Percentiles rank a stretch among this genome's conserved stretches.
These are phyloP conservation scores for Plasmodium ovale DNA, from an alignment of 169 alveolate genomes.

Conservation along the genomic window DNA sequence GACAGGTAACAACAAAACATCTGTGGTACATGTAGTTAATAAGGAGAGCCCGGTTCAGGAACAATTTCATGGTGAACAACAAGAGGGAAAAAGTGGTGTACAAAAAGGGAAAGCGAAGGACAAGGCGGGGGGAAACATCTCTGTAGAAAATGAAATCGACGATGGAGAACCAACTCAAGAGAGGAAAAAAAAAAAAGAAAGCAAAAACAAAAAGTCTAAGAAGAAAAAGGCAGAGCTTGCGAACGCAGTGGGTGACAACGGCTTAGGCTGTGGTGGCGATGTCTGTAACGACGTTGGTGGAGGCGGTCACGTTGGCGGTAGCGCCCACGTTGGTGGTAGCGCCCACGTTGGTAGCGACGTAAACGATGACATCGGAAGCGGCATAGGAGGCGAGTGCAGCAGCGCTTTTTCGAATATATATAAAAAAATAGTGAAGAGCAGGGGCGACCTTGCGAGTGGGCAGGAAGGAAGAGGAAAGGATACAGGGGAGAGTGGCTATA, in stretches of 20 bases:
- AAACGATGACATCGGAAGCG: no score
- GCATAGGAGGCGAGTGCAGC: no score
- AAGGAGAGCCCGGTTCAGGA: background rate
- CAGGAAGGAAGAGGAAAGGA: no score
- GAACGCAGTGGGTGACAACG: background rate
- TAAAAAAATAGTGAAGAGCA: no score
- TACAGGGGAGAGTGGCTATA: no score
- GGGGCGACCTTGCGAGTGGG: no score
- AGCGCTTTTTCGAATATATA: no score
- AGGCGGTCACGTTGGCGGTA: no score
- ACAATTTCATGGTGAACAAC: background rate
- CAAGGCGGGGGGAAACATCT: background rate
- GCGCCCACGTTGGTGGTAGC: no score
- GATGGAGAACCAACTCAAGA: slow-evolving; percentile 1
- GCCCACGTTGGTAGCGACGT: no score
- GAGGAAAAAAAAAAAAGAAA: slow-evolving; percentile 45
- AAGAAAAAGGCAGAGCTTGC: slow-evolving; percentile 9
- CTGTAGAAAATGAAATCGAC: background rate
- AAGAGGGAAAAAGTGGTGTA: background rate
- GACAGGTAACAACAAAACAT: background rate
- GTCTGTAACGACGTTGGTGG: no score
- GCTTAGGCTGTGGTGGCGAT: background rate
- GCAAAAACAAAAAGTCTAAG: slow-evolving; percentile 11
- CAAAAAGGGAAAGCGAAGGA: background rate
- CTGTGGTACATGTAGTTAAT: background rate